Base-by-base conservation (phyloP, 805 yeast species). In the Vanderwaltozyma yarrowii region DNA sequence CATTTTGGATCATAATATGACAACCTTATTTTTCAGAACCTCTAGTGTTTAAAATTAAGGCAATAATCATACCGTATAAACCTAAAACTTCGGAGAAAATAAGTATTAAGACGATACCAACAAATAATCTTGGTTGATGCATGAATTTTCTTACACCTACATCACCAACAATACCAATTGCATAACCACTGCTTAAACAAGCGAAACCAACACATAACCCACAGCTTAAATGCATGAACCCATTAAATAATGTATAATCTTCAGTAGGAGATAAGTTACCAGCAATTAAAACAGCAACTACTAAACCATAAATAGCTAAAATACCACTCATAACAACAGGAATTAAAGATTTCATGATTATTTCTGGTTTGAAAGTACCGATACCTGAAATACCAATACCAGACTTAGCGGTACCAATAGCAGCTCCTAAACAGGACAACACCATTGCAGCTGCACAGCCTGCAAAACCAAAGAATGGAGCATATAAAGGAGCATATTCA, bases 261-360 rank as follows among this genome's bases (percentile, higher is more conserved):
- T 77, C 76, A 29, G 74, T 62, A 27, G 96, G 96, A 19, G 80
- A 73, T 49, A 88, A 67, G 7, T 85, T 87, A 43, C 92, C 94
- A 19, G 98, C 96, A 52, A 92, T 89, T 52, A 92, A 70, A 30
- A 92, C 98, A 14, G 95, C 82, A 34, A 92, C 99, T 17, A 92
- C 99, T 36, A 92, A 71, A 3, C 99, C 99, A 61, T 92, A 92
- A 37, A 92, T 96, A 10, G 97, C 87, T 43, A 92, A 68, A 56
- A 92, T 92, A 76, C 99, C 99, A 46, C 92, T 78, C 95, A 92
- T 87, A 47, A 92, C 95, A 34, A 92, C 99, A 14, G 99, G 99
- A 50, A 92, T 88, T 36, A 92, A 70, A 7, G 92, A 81, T 62
- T 81, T 84, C 97, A 92, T 92, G 54, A 92, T 87, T 54, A 92